These are phyloP conservation scores for Malbranchea zuffiana DNA, from an alignment of 2,329 filamentous ascomycete species.

Conservation along the genomic window DNA sequence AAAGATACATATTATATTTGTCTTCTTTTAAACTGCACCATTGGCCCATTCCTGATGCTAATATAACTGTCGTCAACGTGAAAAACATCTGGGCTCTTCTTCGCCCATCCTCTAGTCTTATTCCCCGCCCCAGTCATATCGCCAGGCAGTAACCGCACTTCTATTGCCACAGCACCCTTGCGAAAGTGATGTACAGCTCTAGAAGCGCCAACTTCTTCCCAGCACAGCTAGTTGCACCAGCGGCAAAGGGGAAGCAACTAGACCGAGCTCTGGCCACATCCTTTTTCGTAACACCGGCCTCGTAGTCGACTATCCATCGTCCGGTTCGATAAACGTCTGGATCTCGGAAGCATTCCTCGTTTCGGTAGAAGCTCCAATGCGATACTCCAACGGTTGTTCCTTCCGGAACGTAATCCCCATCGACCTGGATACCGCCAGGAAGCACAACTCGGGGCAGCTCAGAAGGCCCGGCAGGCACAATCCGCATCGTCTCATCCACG, in stretches of 20 bases:
- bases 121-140: background rate
- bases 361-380: constrained; percentile 39
- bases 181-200: background rate
- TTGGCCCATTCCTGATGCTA: background rate
- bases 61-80: background rate
- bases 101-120: background rate
- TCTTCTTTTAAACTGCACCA: background rate
- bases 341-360: constrained; percentile 31
- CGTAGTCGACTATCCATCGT: constrained; percentile 26
- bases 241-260: background rate
- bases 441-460: constrained; percentile 40
- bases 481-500: constrained; percentile 41
- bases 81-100: constrained; percentile 1
- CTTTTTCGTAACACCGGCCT: background rate
- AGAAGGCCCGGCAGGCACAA: constrained; percentile 42
- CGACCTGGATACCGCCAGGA: constrained; percentile 29
- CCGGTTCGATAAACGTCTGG: constrained; percentile 34
- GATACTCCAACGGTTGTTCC: constrained; percentile 39
- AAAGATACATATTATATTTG: no score
- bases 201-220: background rate
- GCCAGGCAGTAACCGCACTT: background rate
- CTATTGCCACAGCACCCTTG: background rate
- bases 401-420: constrained; percentile 31
- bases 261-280: background rate
- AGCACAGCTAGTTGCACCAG: background rate